Evolutionary conservation across 129 eudicot genomes (phyloP).

Genomic region (Flaveria trinervia): DNA sequence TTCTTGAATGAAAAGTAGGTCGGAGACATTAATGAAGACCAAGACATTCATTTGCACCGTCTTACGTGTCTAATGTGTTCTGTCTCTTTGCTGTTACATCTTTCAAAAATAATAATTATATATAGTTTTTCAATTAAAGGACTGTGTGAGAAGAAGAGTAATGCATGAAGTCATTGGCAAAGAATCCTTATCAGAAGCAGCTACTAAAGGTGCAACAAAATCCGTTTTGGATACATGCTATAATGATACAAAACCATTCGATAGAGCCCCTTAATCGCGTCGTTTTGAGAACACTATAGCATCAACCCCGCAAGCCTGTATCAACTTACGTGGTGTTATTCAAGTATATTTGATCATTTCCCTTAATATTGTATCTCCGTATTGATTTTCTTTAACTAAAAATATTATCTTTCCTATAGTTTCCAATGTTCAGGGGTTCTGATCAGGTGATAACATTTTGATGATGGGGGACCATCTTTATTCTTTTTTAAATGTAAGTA

Average conservation of each 20-base stretch:
- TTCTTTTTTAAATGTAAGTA: conserved; percentile 16
- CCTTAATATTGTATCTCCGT: conserved; percentile 2
- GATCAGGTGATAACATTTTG: neutral
- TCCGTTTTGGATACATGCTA: conserved; percentile 91
- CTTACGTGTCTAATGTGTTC: too few relatives aligned
- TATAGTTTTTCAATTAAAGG: conserved; percentile 30
- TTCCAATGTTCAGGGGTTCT: conserved; percentile 23
- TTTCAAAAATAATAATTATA: too few relatives aligned
- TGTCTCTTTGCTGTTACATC: too few relatives aligned
- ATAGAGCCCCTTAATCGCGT: conserved; percentile 66
- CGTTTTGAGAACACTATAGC: neutral
- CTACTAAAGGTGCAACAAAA: conserved; percentile 84
- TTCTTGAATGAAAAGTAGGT: conserved; percentile 6
- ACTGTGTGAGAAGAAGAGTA: conserved; percentile 75
- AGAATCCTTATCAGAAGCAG: conserved; percentile 66
- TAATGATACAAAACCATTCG: conserved; percentile 85
- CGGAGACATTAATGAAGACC: neutral
- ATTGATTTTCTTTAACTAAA: neutral
- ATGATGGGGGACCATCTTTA: conserved; percentile 16
- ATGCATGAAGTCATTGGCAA: conserved; percentile 58
- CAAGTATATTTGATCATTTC: conserved; percentile 16
- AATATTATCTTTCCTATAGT: conserved; percentile 4
- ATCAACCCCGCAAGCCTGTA: neutral
- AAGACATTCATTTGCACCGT: neutral
- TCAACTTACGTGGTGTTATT: neutral